Base-by-base conservation (phyloP, 1,284 basidiomycete genomes). In the Irpex rosettiformis region DNA sequence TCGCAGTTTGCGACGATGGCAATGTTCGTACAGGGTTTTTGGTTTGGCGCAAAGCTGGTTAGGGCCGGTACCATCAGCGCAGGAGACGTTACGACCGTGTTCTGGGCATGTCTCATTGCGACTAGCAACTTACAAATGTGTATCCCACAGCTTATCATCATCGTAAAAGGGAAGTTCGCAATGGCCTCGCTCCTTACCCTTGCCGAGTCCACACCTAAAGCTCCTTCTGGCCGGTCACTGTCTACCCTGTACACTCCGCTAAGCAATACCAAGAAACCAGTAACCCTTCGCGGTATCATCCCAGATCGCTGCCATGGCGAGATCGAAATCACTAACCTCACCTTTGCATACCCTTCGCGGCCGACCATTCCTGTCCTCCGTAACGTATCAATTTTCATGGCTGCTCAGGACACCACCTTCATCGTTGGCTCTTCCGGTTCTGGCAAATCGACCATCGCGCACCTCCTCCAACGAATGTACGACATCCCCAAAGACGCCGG, bases 11-110 rank as follows among this genome's bases (percentile, higher is more conserved):
- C 91, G 53, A 84, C 89, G 62, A 89, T 96, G 78, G 82, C 85
- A 33, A 98, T 97, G 85, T 98, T 98, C 74, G 93, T 98, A 8
- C 91, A 95, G 68, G 95, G 92, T 1, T 98, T 98, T 75, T 98
- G 95, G 93, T 98, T 91, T 71, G 97, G 96, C 11, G 84, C 90
- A 2, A 88, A 91, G 68, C 82, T 98, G 55, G 93, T 99, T 11
- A 77, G 85, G 24, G 79, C 86, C 18, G 90, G 90, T 3, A 84
- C 81, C 59, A 79, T 86, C 55, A 77, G 76, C 1, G 78, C 90
- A 0, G 93, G 92, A 3, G 82, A 88, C 53, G 92, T 98, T 63
- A 95, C 96, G 86, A 89, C 91, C 28, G 94, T 96, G 51, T 99
- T 99, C 72, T 98, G 96, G 94, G 93, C 96, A 0, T 94, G 93